Base-by-base conservation (phyloP, 1,284 basidiomycete genomes). In the Cutaneotrichosporon spelunceum region DNA sequence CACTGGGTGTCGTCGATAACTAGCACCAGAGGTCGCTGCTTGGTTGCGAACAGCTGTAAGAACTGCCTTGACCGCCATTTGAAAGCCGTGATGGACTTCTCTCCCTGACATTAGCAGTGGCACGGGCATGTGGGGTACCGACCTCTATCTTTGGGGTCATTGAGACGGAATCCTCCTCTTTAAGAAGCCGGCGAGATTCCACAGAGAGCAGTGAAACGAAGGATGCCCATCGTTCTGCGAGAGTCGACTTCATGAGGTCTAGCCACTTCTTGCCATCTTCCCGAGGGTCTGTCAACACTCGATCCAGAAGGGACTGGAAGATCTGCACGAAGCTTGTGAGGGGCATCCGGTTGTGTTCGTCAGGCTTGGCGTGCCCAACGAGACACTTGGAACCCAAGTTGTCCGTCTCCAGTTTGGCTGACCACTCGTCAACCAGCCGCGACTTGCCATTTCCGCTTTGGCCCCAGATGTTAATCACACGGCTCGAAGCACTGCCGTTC, bases 1-100 rank as follows among this genome's bases (percentile, higher is more conserved):
- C 76, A 78, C 55, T 79, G 76, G 4, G 70, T 66, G 54, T 79
- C 76, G 62, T 78, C 76, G 23, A 78, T 42, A 14, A 75, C 33
- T 10, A 78, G 65, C 2, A 79, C 59, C 9, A 79, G 64, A 0
- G 78, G 78, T 3, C 74, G 64, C 1, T 50, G 10, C 0, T 56
- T 42, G 1, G 72, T 68, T 0, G 73, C 76, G 45, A 79, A 79
- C 8, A 76, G 55, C 50, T 75, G 72, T 16, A 79, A 56, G 7
- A 78, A 62, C 2, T 66, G 64, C 27, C 69, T 62, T 10, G 68
- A 68, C 72, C 70, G 72, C 6, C 59, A 60, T 11, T 68, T 58
- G 53, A 75, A 74, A 4, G 69, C 64, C 8, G 61, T 53, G 7
- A 68, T 53, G 33, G 72, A 70, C 53, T 68, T 70, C 13, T 70